phyloP scores from a whole-genome alignment of 495 filamentous ascomycete species.

The Aspergillus baeticus region DNA sequence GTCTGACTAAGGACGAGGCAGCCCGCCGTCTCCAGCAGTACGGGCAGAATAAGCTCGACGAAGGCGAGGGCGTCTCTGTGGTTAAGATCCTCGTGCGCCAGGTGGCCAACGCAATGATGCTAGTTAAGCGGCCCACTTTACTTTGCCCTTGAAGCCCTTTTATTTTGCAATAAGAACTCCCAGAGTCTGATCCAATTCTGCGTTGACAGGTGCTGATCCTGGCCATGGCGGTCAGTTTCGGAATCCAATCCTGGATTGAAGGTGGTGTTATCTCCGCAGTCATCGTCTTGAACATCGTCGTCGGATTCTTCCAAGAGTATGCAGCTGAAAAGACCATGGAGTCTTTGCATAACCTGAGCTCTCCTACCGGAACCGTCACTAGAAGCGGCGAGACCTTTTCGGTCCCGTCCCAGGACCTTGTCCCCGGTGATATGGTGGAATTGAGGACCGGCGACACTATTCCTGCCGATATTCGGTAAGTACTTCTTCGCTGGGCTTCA shows the following conservation, averaged over 20 bases:
- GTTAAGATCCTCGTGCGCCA: slow-evolving; percentile 59
- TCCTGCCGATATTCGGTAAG: slow-evolving; percentile 63
- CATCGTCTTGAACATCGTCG: slow-evolving; percentile 63
- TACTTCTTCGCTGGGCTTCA: slow-evolving; percentile 42
- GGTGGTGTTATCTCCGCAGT: slow-evolving; percentile 66
- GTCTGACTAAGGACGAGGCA: slow-evolving; percentile 56
- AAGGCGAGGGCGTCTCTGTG: slow-evolving; percentile 55
- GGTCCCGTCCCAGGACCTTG: slow-evolving; percentile 55
- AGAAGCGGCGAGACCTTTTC: slow-evolving; percentile 50
- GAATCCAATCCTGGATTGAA: slow-evolving; percentile 68
- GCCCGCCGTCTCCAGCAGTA: slow-evolving; percentile 53
- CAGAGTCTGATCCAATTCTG: slow-evolving; percentile 26
- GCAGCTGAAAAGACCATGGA: slow-evolving; percentile 76
- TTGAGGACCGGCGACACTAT: slow-evolving; percentile 83
- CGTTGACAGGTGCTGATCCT: slow-evolving; percentile 57
- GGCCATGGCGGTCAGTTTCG: slow-evolving; percentile 70
- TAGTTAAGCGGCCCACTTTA: slow-evolving; percentile 36
- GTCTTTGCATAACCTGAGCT: slow-evolving; percentile 61
- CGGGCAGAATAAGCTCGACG: slow-evolving; percentile 62
- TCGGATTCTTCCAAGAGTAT: slow-evolving; percentile 71
- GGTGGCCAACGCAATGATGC: slow-evolving; percentile 67
- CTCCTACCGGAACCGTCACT: slow-evolving; percentile 58
- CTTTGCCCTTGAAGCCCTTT: not conserved
- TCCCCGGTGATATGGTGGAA: slow-evolving; percentile 66
- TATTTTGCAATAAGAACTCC: slow-evolving; percentile 9